Evolutionary conservation across 768 basidiomycete genomes (phyloP), one percentile per base, ranked within the genome.

Genomic region (Leccinum sublutescens): DNA sequence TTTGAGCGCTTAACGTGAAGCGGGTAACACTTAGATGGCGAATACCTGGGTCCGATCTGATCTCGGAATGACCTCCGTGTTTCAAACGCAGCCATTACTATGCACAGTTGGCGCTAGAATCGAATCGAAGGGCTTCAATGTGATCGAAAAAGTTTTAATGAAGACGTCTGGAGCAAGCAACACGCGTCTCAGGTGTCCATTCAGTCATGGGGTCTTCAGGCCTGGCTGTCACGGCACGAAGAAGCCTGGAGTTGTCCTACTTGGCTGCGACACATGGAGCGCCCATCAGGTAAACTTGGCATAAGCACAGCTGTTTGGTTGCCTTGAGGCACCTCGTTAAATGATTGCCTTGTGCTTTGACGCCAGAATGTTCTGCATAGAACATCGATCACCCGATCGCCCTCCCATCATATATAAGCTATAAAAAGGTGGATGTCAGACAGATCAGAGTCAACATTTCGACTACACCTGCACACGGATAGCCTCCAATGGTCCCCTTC

Each of bases 401-500:
- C 19, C 48, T 45, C 49, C 47, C 29, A 17, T 11, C 21, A 31
- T n/a, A 31, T n/a, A 47, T 14, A 34, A 34, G 43, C 19, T 61
- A 68, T 65, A 70, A 49, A 70, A 50, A n/a, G 27, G 51, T 3
- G 31, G 54, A 49, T n/a, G 51, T 8, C 53, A 43, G 49, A n/a
- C 4, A 17, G 15, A 23, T 65, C 48, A 27, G 17, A 21, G 3
- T 25, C 60, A 62, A 19, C 34, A 45, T 17, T 36, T 38, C 59
- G 9, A 54, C 50, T 50, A 21, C 55, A 8, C 40, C 48, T 14
- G 25, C 33, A 57, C 2, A 54, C 47, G 48, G 4, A 57, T 17
- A 48, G 54, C 59, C 57, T 58, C 55, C 59, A 27, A 72, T 69
- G 66, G 56, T 59, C 1, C 64, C 57, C 48, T 50, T 61, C 2